phyloP scores from a whole-genome alignment of 768 basidiomycete species.

The Phanerodontia chrysosporium region DNA sequence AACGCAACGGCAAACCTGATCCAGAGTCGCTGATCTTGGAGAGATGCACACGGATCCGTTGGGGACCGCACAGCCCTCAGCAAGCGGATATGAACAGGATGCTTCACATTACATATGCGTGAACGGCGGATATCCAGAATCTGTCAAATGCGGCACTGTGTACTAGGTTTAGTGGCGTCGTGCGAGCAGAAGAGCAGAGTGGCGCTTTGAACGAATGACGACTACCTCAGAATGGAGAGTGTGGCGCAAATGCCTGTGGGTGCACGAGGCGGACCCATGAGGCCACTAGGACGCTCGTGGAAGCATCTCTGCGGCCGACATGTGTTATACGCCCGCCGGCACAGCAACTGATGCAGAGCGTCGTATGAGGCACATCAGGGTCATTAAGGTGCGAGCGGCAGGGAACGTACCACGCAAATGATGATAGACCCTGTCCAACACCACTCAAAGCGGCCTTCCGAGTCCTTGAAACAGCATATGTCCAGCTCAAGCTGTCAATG shows the following conservation, averaged over 20 bases:
- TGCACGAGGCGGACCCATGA: not conserved
- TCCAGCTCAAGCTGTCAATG: too few relatives aligned
- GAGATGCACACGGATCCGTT: not conserved
- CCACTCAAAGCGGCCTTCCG: not conserved
- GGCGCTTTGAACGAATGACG: too few relatives aligned
- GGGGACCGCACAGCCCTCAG: not conserved
- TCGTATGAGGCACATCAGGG: not conserved
- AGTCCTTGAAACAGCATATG: too few relatives aligned
- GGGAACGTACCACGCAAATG: not conserved
- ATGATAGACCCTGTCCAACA: not conserved
- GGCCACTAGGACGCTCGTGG: not conserved
- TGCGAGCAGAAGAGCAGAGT: too few relatives aligned
- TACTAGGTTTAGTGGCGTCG: not conserved
- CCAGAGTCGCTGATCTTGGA: not conserved
- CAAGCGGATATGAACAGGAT: too few relatives aligned
- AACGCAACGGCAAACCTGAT: not conserved
- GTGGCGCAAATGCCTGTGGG: not conserved
- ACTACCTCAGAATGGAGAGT: not conserved
- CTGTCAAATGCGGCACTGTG: not conserved
- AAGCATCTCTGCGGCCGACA: not conserved
- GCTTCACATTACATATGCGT: not conserved
- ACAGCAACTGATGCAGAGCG: not conserved
- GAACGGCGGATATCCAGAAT: not conserved
- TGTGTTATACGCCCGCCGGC: not conserved
- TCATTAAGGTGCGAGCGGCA: not conserved